Evolutionary conservation across 441 rosid species (phyloP).

Genomic region (Populus hybrid): DNA sequence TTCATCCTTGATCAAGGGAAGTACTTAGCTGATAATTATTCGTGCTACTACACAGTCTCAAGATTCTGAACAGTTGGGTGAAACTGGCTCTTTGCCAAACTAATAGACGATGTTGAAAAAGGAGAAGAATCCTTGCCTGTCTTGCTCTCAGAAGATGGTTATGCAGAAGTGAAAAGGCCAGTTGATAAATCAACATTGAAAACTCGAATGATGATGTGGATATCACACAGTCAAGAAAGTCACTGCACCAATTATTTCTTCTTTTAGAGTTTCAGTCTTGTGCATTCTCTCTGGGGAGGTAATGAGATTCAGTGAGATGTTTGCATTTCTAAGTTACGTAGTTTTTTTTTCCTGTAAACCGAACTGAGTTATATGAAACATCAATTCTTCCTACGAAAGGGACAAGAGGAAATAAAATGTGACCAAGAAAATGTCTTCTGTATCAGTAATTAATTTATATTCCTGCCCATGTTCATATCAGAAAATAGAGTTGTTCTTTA

Average conservation of each 20-base stretch:
- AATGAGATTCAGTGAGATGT: too few species aligned
- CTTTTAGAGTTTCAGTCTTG: too few species aligned
- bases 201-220: background rate
- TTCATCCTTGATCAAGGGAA: background rate
- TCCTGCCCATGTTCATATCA: background rate
- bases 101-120: background rate
- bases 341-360: too few species aligned
- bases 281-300: too few species aligned
- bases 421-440: background rate
- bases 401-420: too few species aligned
- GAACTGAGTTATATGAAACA: too few species aligned
- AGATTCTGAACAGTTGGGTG: background rate
- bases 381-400: too few species aligned
- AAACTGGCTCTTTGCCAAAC: background rate
- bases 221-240: background rate
- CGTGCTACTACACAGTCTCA: background rate
- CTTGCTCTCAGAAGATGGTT: background rate
- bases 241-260: background rate
- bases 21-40: background rate
- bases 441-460: background rate
- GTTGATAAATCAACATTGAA: background rate
- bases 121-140: background rate
- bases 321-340: too few species aligned
- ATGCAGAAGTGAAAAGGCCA: background rate
- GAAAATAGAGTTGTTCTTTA: background rate